These are phyloP conservation scores for Penicillium chermesinum DNA, from an alignment of 495 filamentous ascomycete genomes.

Conservation along the genomic window DNA sequence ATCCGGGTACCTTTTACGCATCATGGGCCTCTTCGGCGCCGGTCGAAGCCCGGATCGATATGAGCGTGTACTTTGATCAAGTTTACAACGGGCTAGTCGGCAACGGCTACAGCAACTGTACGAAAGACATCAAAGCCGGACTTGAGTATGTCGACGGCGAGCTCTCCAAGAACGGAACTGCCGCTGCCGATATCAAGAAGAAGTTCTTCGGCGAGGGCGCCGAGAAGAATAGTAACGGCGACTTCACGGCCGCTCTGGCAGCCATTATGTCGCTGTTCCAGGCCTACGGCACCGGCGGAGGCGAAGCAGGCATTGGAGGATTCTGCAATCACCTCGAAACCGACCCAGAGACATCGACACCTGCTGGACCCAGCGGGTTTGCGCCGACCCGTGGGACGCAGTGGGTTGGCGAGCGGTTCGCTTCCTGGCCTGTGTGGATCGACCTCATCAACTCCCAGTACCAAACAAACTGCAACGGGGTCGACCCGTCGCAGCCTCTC, in stretches of 20 bases:
- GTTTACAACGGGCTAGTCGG: slow-evolving; percentile 48
- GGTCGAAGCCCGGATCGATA: slow-evolving; percentile 49
- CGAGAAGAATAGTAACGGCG: slow-evolving; percentile 45
- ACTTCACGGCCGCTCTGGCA: slow-evolving; percentile 42
- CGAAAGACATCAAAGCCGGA: slow-evolving; percentile 48
- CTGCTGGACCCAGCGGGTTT: slow-evolving; percentile 33
- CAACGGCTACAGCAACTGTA: slow-evolving; percentile 50
- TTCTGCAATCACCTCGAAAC: slow-evolving; percentile 48
- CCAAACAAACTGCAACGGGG: slow-evolving; percentile 36
- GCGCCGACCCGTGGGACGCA: slow-evolving; percentile 35
- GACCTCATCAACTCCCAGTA: slow-evolving; percentile 38
- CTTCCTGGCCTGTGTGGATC: slow-evolving; percentile 39
- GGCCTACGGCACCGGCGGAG: slow-evolving; percentile 43
- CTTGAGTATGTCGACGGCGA: slow-evolving; percentile 48
- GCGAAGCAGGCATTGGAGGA: slow-evolving; percentile 28
- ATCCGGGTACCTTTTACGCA: slow-evolving; percentile 54
- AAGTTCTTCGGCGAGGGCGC: slow-evolving; percentile 46
- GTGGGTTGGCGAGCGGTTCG: slow-evolving; percentile 42
- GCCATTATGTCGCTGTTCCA: slow-evolving; percentile 43
- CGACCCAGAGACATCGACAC: slow-evolving; percentile 20
- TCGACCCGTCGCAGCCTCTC: slow-evolving; percentile 21
- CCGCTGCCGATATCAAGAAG: slow-evolving; percentile 42
- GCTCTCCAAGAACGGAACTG: slow-evolving; percentile 23
- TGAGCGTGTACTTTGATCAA: slow-evolving; percentile 54
- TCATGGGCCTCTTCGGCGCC: slow-evolving; percentile 54